Base-by-base conservation (phyloP, 148 eudicot species). In the Camellia sinensis region DNA sequence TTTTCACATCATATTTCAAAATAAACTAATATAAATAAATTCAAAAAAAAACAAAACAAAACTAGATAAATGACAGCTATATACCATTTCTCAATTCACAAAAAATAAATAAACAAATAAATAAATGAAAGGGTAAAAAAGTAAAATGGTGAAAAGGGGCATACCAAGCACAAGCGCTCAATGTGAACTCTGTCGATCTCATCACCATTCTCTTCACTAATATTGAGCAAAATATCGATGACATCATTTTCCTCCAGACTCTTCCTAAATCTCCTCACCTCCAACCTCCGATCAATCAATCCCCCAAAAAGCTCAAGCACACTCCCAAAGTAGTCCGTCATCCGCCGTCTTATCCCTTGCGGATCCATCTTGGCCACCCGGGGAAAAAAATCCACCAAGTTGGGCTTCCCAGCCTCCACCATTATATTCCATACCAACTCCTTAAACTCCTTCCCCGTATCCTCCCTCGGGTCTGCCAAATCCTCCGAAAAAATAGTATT, bases 171-270 rank as follows among this genome's bases (percentile, higher is more conserved):
- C 61, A 81, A 9, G 8, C 50, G 83, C 69, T 75, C 79, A 2
- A 81, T 68, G 3, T 81, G 83, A 40, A 12, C 68, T 60, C 70
- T 45, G 7, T 75, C 67, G 12, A 81, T 66, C 69, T 68, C 68
- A 44, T 50, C 62, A n/a, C 60, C 21, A 19, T 19, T 78, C 18
- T 54, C 0, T 29, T 29, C 19, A 4, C 52, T 74, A 0, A 74
- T 59, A 70, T 68, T 79, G 5, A 83, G 79, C 54, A 79, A 12
- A 14, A 74, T 67, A 69, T 83, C 85, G 11, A 79, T 41, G 46
- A 83, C 82, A 62, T 83, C 85, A 17, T 69, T 19, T 15, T 54
- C 73, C 4, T 12, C 67, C 4, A 4, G 8, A 17, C 7, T 9
- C 21, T 59, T 81, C 1, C 67, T 13, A 15, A 43, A 19, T 37